A percentile compares a stretch with the other conserved stretches of the same genome.
Evolutionary conservation across 108 stramenopile genomes (phyloP).

Genomic region (Nannochloropsis oceanica): DNA sequence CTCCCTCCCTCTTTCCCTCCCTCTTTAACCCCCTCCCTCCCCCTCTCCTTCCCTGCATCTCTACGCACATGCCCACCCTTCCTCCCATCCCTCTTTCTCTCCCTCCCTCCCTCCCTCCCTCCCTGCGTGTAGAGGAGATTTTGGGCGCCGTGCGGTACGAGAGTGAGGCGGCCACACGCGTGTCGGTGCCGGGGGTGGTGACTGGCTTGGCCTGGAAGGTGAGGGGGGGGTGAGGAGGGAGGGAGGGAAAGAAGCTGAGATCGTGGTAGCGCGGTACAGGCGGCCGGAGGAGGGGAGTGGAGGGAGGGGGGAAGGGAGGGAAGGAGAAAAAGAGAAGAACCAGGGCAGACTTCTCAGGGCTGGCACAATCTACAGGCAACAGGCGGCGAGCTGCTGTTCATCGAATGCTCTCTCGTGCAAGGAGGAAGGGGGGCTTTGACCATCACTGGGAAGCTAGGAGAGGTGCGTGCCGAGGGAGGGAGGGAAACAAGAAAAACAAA

Average conservation of each 20-base stretch:
- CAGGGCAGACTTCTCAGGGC: background rate
- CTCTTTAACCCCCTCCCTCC: background rate
- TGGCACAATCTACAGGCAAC: background rate
- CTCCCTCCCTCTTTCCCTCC: background rate
- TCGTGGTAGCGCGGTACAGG: background rate
- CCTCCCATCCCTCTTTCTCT: background rate
- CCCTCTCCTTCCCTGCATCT: background rate
- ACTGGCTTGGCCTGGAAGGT: slow-evolving; percentile 26
- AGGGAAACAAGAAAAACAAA: background rate
- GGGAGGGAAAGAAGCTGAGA: background rate
- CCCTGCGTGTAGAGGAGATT: background rate
- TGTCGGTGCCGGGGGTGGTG: slow-evolving; percentile 10
- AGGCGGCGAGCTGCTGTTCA: slow-evolving; percentile 30
- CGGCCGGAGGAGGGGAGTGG: background rate
- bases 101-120: background rate
- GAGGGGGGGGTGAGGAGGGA: background rate
- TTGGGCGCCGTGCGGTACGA: background rate
- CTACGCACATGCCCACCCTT: background rate
- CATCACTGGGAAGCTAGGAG: slow-evolving; percentile 18
- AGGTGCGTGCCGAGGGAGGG: background rate
- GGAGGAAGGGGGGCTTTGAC: background rate
- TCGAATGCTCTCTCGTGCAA: slow-evolving; percentile 14
- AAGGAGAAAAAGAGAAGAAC: background rate
- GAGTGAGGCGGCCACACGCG: slow-evolving; percentile 4
- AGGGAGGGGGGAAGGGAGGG: background rate